These are phyloP conservation scores for Abelmoschus esculentus DNA, from an alignment of 345 rosid species.

Conservation along the genomic window DNA sequence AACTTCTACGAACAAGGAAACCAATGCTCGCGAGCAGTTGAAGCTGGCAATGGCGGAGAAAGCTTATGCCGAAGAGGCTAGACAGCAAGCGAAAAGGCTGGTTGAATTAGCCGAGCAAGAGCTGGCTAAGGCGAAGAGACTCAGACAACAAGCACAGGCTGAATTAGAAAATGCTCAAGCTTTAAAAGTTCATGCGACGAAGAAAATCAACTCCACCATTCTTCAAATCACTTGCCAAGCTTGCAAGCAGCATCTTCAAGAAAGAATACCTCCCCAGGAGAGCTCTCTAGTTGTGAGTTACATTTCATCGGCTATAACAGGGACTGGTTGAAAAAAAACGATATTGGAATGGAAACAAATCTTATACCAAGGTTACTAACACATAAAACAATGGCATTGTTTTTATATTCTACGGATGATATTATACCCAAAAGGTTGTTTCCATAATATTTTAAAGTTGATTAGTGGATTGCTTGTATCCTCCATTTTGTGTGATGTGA, in stretches of 20 bases:
- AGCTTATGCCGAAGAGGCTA: conserved; percentile 49
- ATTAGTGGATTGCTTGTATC: background rate
- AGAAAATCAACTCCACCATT: conserved; percentile 52
- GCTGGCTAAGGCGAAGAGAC: conserved; percentile 64
- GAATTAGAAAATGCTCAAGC: conserved; percentile 63
- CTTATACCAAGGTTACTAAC: conserved; percentile 10
- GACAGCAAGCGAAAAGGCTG: conserved; percentile 56
- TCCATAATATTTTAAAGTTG: background rate
- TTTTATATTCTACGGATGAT: background rate
- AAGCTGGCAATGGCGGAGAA: conserved; percentile 56
- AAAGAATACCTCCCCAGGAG: conserved; percentile 28
- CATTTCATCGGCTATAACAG: conserved; percentile 40
- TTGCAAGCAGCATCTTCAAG: conserved; percentile 60
- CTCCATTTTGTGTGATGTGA: conserved; percentile 5
- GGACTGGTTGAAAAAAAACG: conserved; percentile 23
- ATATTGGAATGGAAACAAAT: background rate
- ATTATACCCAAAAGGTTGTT: background rate
- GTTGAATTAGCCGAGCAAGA: conserved; percentile 75
- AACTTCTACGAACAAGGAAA: conserved; percentile 6
- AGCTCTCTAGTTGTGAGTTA: conserved; percentile 44
- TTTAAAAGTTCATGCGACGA: conserved; percentile 54
- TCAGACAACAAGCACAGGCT: conserved; percentile 67
- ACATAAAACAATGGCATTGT: background rate
- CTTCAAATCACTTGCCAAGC: conserved; percentile 67
- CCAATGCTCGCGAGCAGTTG: conserved; percentile 33